Conservation (phyloP, 345 rosid genomes). For the Lagerstroemia speciosa region DNA sequence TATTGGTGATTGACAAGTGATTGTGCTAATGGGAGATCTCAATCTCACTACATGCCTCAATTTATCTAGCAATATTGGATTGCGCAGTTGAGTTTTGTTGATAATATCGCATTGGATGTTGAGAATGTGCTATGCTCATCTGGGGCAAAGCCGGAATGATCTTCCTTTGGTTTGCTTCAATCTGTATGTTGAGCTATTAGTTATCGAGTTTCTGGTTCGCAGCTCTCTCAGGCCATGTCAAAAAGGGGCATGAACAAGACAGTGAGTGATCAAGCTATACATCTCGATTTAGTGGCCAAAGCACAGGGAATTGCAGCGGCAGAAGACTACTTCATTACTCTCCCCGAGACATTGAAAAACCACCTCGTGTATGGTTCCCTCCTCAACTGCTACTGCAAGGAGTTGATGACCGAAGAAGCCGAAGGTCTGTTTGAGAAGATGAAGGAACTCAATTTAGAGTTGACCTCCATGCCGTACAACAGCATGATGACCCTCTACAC, state of each 20-base stretch:
- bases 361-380: constrained; percentile 75
- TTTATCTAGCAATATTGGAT: neutral
- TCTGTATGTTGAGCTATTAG: neutral
- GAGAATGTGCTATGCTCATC: neutral
- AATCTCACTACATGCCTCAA: neutral
- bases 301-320: constrained; percentile 67
- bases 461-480: constrained; percentile 73
- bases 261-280: constrained; percentile 89
- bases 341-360: constrained; percentile 71
- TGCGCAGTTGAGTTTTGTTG: neutral
- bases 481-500: constrained; percentile 88
- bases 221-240: constrained; percentile 83
- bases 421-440: constrained; percentile 71
- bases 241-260: constrained; percentile 84
- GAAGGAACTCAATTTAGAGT: constrained; percentile 76
- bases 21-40: neutral
- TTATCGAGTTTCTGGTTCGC: constrained; percentile 7
- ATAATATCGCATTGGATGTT: neutral
- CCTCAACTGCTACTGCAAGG: constrained; percentile 84
- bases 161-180: neutral
- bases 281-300: constrained; percentile 89
- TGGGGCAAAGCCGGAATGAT: neutral
- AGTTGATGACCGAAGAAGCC: constrained; percentile 66
- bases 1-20: neutral
- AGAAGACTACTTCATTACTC: constrained; percentile 66